These are phyloP conservation scores for Ramaria rubella DNA, from an alignment of 768 basidiomycete species.

Conservation along the genomic window DNA sequence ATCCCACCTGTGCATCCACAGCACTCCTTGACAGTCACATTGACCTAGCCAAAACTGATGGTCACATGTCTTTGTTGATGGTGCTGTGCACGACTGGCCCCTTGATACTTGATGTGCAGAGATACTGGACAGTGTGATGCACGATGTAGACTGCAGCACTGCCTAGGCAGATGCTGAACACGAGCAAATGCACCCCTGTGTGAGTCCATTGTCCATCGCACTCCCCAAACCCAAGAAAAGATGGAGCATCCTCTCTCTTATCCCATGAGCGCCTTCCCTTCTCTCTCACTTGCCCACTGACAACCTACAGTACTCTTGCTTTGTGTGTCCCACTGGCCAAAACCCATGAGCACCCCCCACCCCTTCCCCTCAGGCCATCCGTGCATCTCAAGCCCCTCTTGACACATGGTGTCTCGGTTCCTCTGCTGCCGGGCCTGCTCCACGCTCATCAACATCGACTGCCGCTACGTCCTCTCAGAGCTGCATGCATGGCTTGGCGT, in stretches of 20 bases:
- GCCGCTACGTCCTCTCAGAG: conserved; percentile 52
- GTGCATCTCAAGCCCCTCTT: conserved; percentile 17
- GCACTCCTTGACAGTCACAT: conserved; percentile 53
- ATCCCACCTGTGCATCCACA: conserved; percentile 52
- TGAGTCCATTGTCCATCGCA: neutral
- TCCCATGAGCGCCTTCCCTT: conserved; percentile 38
- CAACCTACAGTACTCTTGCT: conserved; percentile 23
- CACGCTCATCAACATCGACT: conserved; percentile 58
- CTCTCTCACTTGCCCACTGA: conserved; percentile 24
- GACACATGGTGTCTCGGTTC: conserved; percentile 25
- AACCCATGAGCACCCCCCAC: conserved; percentile 21
- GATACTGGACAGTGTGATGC: conserved; percentile 44
- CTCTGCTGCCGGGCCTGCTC: conserved; percentile 61
- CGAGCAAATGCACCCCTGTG: neutral
- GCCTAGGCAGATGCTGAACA: conserved; percentile 16
- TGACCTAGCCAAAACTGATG: conserved; percentile 45
- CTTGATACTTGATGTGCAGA: conserved; percentile 34
- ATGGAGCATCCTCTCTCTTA: conserved; percentile 64
- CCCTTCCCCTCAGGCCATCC: conserved; percentile 21
- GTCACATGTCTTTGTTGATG: conserved; percentile 55
- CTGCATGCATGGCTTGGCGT: conserved; percentile 26
- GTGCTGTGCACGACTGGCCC: conserved; percentile 42
- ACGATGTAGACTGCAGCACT: conserved; percentile 35
- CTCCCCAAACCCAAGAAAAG: conserved; percentile 57
- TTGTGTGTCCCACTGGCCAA: conserved; percentile 25